Evolutionary conservation across 202 grass and related monocot species (phyloP), one percentile per base, ranked within the genome.

Genomic region (Setaria italica): DNA sequence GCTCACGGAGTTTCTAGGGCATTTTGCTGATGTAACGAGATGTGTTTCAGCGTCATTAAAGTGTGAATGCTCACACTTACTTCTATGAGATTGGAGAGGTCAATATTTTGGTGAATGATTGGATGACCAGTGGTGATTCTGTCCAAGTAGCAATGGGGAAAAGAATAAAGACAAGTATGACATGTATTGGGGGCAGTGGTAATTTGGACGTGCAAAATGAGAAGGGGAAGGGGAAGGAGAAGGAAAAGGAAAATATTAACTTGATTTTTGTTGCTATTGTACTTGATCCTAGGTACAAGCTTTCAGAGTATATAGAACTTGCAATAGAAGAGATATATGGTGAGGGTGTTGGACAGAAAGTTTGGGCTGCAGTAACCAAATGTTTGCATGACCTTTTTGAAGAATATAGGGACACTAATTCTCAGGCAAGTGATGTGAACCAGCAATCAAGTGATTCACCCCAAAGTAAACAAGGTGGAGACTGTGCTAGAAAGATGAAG

Each of bases 21-120:
- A 64, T 78, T 78, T 78, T 34, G 43, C 45, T 42, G 1, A 48
- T 11, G 8, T 78, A 3, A 77, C 54, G 15, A 7, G 0, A 0
- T 5, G 55, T 29, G 55, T 77, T 7, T 60, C 55, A 42, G 34
- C 20, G 1, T 8, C 55, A 1, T 20, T 62, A 7, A 7, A 10
- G n/a, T 77, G 74, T 43, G 4, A 43, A 54, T 45, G 21, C 74
- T 42, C 55, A 77, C 74, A 60, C 57, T 14, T 77, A 60, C 20
- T 13, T 60, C 3, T 4, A 41, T 21, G 53, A 58, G 33, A 76
- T 76, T 76, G 33, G 17, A 41, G 51, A 76, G 53, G 53, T 76
- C 34, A 34, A 58, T 3, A 0, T 7, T 6, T 76, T 58, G 17
- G 35, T 76, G 35, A 41, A 76, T 1, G 4, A 57, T 9, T 76